Base-by-base conservation (phyloP, 345 rosid species). In the Citrus sp. region DNA sequence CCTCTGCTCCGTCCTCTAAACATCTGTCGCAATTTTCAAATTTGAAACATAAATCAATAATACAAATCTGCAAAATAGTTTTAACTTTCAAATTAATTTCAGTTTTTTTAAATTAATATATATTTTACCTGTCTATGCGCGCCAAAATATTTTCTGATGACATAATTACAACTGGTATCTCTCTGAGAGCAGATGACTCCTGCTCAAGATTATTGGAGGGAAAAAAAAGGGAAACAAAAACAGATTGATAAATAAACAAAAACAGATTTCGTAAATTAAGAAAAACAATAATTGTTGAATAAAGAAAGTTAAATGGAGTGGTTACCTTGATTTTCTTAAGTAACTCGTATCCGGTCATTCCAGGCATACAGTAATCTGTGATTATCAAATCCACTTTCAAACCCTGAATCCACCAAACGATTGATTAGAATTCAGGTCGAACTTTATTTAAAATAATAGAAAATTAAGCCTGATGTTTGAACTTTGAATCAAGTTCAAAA, bases 351-450 rank as follows among this genome's bases (percentile, higher is more conserved):
- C 99, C 99, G 14, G 97, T 93, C 99, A 96, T 96, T 82, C 93
- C 99, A 28, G 99, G 99, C 99, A 96, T 96, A 42, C 98, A 96
- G 76, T 96, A 96, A 76, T 96, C 99, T 4, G 99, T 96, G 56
- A 96, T 96, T 37, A 96, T 90, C 78, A 94, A 80, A 87, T 96
- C 97, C 80, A 96, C 97, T 79, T 96, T 96, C 78, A 91, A 82
- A 71, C 86, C 85, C 95, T 95, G 88, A 34, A 81, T 74, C 30
- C 25, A 28, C 18, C 22, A 27, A 2, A 73, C 5, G 25, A 24
- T 75, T 19, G 4, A 30, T 27, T 75, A 2, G 2, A 21, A 66
- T 51, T 73, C 21, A 46, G 73, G 65, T 32, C 27, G 22, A 67
- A 77, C 21, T 38, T 19, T 2, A 27, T 63, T 8, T 21, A 3